Evolutionary conservation across 306 rosid species (phyloP).

Genomic region (Fragaria iinumae): DNA sequence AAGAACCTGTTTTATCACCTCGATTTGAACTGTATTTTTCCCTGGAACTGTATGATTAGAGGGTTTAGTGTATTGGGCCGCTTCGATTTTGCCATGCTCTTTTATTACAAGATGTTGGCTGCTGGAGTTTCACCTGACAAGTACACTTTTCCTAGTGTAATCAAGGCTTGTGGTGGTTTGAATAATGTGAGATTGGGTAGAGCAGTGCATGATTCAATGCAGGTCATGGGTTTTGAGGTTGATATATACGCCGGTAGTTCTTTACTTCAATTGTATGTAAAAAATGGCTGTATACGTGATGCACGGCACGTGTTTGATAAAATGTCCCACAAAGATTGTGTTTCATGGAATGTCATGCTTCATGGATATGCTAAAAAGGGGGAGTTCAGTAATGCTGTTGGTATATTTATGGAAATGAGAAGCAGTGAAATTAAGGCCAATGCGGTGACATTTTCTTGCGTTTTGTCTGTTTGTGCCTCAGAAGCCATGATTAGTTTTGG

Average conservation of each 20-base stretch:
- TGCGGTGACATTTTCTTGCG: conserved; percentile 57
- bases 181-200: conserved; percentile 52
- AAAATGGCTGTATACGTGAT: conserved; percentile 52
- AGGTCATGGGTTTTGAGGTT: conserved; percentile 45
- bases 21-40: conserved; percentile 42
- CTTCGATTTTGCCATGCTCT: conserved; percentile 54
- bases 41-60: conserved; percentile 91
- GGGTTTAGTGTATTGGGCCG: conserved; percentile 54
- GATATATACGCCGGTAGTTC: conserved; percentile 75
- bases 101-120: conserved; percentile 80
- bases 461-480: conserved; percentile 55
- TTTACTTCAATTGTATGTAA: conserved; percentile 63
- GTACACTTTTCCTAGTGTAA: conserved; percentile 81
- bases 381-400: conserved; percentile 43
- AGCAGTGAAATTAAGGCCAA: conserved; percentile 36
- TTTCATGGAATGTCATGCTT: conserved; percentile 86
- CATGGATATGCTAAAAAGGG: conserved; percentile 58
- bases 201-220: conserved; percentile 45
- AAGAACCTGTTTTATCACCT: conserved; percentile 56
- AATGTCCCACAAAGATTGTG: conserved; percentile 53
- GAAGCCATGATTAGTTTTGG: conserved; percentile 53
- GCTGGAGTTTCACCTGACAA: conserved; percentile 64
- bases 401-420: conserved; percentile 55
- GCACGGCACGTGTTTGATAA: conserved; percentile 65
- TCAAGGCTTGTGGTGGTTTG: conserved; percentile 74